Conservation (phyloP, 202 grass and related monocot genomes). For the Schoenoplectus triqueter region DNA sequence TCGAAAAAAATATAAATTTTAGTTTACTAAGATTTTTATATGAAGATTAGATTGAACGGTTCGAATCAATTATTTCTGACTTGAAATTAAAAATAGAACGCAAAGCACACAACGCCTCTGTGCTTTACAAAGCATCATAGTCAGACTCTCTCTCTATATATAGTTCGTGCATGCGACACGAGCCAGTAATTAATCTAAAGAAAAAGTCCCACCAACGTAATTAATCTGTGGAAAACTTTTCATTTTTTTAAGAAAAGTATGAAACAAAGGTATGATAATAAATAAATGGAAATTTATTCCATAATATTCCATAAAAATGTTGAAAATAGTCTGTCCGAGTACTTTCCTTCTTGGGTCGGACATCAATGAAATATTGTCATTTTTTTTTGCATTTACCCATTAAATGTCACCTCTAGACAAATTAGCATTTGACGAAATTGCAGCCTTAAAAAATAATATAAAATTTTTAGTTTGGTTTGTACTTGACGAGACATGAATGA, state of each 20-base stretch:
- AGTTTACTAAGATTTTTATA: too few species aligned
- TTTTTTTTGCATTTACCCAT: background rate
- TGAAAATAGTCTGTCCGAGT: background rate
- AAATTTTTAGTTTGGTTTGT: background rate
- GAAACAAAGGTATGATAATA: background rate
- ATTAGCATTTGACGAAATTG: too few species aligned
- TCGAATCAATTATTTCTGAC: too few species aligned
- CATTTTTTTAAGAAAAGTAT: background rate
- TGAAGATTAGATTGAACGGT: too few species aligned
- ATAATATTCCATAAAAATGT: background rate
- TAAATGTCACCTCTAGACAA: too few species aligned
- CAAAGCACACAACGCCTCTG: too few species aligned
- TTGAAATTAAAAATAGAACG: too few species aligned
- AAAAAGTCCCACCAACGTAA: slow-evolving; percentile 45
- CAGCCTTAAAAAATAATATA: too few species aligned
- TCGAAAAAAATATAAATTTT: too few species aligned
- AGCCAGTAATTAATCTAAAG: slow-evolving; percentile 55
- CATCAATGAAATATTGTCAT: too few species aligned
- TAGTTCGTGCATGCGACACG: slow-evolving; percentile 63
- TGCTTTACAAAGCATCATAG: too few species aligned
- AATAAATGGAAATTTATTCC: slow-evolving; percentile 8
- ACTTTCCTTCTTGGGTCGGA: background rate
- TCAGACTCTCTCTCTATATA: background rate
- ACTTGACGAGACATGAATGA: background rate
- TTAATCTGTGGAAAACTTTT: background rate